These are phyloP conservation scores for Maudiozyma saulgeensis DNA, from an alignment of 805 yeast genomes.

Conservation along the genomic window DNA sequence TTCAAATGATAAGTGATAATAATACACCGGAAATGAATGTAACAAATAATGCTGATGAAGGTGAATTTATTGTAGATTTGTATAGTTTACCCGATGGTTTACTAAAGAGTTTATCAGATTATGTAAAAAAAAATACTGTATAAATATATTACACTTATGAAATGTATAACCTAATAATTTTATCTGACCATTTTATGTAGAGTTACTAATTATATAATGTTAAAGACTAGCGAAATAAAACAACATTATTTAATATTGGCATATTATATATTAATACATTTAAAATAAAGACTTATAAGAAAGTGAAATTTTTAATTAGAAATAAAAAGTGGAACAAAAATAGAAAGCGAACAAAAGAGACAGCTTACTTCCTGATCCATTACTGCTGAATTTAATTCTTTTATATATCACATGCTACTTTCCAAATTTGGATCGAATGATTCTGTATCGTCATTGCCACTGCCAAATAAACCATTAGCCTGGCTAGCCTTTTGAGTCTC, in stretches of 20 bases:
- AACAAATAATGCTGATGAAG: constrained; percentile 90
- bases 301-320: not conserved
- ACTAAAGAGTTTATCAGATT: constrained; percentile 90
- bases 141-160: constrained; percentile 3
- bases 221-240: too few species aligned
- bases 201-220: too few species aligned
- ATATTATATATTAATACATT: too few species aligned
- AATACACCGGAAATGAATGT: constrained; percentile 92
- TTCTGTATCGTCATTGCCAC: constrained; percentile 9
- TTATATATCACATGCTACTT: constrained; percentile 9
- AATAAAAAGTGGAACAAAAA: not conserved
- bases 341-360: too few species aligned
- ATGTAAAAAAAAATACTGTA: constrained; percentile 63
- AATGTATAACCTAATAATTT: too few species aligned
- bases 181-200: too few species aligned
- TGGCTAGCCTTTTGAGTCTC: constrained; percentile 5
- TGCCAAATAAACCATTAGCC: constrained; percentile 10
- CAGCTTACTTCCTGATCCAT: too few species aligned
- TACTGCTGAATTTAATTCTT: not conserved
- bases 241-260: too few species aligned
- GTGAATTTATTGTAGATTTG: constrained; percentile 94
- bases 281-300: too few species aligned
- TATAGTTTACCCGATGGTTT: constrained; percentile 88
- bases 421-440: constrained; percentile 20
- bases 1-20: constrained; percentile 96